Conservation (phyloP, 208 protist species). For the Wallacemonas sp. region DNA sequence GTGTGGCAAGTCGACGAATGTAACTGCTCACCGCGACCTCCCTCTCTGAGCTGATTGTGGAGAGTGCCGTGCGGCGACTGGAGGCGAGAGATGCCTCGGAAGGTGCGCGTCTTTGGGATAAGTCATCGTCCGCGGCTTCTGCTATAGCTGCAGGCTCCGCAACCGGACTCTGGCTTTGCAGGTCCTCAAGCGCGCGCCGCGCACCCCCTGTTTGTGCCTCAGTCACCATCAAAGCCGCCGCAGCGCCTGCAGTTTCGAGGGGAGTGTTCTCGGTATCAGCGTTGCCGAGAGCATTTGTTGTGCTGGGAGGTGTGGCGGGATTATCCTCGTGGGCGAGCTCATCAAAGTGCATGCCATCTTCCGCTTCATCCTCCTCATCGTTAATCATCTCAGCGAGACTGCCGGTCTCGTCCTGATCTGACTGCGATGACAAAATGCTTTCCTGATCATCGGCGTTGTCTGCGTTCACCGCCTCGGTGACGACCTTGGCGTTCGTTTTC, state of each 20-base stretch:
- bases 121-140: neutral
- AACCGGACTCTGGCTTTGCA: too few species aligned
- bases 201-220: neutral
- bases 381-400: conserved; percentile 35
- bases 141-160: too few species aligned
- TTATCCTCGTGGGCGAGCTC: too few species aligned
- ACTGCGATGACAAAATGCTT: conserved; percentile 24
- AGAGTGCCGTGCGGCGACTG: conserved; percentile 37
- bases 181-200: neutral
- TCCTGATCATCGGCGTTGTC: conserved; percentile 30
- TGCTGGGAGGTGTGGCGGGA: too few species aligned
- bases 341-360: too few species aligned
- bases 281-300: too few species aligned
- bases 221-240: too few species aligned
- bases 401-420: conserved; percentile 32
- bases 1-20: conserved; percentile 60
- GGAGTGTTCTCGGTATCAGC: too few species aligned
- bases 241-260: neutral
- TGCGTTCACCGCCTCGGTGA: conserved; percentile 14
- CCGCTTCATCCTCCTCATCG: conserved; percentile 23
- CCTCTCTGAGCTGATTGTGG: conserved; percentile 61
- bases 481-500: conserved; percentile 11
- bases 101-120: neutral
- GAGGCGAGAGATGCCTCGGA: conserved; percentile 23
- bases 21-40: conserved; percentile 74